phyloP scores from a whole-genome alignment of 176 grass and related monocot genomes.

The Hyparrhenia diplandra region DNA sequence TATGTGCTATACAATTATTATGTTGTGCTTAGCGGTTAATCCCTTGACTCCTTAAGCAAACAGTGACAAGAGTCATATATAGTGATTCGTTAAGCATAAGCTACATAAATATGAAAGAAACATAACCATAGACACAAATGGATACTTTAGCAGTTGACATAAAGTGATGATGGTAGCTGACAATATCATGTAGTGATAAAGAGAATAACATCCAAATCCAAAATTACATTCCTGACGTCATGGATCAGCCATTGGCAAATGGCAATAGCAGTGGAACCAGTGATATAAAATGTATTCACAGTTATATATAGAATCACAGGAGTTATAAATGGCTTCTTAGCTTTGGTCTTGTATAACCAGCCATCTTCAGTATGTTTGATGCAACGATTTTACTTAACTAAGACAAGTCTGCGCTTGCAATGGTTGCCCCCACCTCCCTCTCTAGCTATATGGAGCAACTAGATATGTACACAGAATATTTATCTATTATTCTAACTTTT shows the following conservation, averaged over 20 bases:
- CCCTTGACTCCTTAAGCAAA: neutral
- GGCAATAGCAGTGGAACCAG: neutral
- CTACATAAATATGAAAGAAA: neutral
- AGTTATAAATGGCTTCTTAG: conserved; percentile 1
- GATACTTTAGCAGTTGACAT: neutral
- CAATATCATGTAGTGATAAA: neutral
- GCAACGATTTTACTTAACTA: neutral
- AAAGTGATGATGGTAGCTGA: neutral
- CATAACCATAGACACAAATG: neutral
- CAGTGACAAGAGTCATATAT: neutral
- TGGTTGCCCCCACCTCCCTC: neutral
- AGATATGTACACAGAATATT: neutral
- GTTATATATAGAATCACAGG: neutral
- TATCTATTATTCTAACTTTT: neutral
- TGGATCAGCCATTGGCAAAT: neutral
- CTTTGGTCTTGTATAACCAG: neutral
- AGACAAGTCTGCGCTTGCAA: neutral
- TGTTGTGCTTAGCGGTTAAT: neutral
- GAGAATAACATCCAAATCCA: neutral
- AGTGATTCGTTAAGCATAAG: neutral
- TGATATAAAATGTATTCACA: neutral
- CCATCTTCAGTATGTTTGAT: conserved; percentile 7
- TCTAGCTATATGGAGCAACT: conserved; percentile 18
- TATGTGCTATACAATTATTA: neutral
- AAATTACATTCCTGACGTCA: neutral